phyloP scores from a whole-genome alignment of 176 grass and related monocot genomes.

The Echinochloa phyllopogon region DNA sequence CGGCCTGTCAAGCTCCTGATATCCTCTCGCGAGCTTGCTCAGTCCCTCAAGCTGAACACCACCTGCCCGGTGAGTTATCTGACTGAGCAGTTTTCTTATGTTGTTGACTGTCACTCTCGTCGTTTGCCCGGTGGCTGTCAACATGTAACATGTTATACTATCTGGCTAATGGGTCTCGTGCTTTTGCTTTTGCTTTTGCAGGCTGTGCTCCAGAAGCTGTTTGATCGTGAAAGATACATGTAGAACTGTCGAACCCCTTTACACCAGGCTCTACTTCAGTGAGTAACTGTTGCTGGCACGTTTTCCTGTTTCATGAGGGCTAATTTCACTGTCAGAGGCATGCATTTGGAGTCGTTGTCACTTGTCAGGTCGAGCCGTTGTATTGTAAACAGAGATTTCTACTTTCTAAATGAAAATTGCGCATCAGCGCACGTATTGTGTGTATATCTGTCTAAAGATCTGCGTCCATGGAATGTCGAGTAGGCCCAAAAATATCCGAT shows the following conservation, averaged over 20 bases:
- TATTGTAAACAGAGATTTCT: neutral
- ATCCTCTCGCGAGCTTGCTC: conserved; percentile 71
- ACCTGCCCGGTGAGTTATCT: conserved; percentile 76
- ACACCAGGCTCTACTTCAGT: neutral
- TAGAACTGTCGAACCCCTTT: conserved; percentile 56
- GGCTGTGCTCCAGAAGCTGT: conserved; percentile 88
- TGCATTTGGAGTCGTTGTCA: neutral
- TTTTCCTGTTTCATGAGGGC: neutral
- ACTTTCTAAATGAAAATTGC: conserved; percentile 18
- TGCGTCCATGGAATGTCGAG: neutral
- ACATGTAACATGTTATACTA: neutral
- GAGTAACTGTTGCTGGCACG: neutral
- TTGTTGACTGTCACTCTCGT: neutral
- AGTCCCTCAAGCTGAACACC: conserved; percentile 75
- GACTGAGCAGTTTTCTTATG: neutral
- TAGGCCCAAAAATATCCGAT: neutral
- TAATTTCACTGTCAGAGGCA: conserved; percentile 8
- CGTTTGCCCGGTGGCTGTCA: neutral
- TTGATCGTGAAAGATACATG: conserved; percentile 92
- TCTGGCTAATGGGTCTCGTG: neutral
- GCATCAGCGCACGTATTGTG: neutral
- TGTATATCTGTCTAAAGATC: neutral
- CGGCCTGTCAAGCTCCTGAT: conserved; percentile 81
- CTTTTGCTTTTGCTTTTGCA: conserved; percentile 50
- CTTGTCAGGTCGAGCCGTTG: neutral